A percentile compares a stretch with the other conserved stretches of the same genome.
phyloP scores from a whole-genome alignment of 306 rosid genomes.

The Bauhinia variegata region DNA sequence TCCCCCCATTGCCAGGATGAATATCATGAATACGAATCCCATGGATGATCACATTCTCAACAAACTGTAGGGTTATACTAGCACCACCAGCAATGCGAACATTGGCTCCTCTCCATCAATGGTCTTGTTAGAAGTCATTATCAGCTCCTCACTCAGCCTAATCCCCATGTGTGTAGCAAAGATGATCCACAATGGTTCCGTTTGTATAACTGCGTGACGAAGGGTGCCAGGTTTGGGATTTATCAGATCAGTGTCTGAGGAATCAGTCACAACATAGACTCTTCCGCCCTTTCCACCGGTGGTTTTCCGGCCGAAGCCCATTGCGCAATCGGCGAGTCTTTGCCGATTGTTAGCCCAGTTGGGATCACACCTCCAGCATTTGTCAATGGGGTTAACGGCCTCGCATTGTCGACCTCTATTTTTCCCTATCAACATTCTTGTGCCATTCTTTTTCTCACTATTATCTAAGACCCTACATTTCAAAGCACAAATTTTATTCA shows the following conservation, averaged over 20 bases:
- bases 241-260: conserved; percentile 41
- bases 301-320: conserved; percentile 49
- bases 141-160: conserved; percentile 45
- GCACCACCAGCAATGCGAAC: conserved; percentile 45
- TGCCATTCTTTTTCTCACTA: too few relatives aligned
- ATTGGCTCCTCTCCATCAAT: conserved; percentile 55
- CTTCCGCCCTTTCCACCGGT: conserved; percentile 45
- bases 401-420: too few relatives aligned
- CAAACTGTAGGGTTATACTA: conserved; percentile 50
- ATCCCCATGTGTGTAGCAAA: conserved; percentile 47
- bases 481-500: too few relatives aligned
- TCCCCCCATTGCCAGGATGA: conserved; percentile 28
- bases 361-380: conserved; percentile 57
- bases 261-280: conserved; percentile 40
- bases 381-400: conserved; percentile 50
- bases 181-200: conserved; percentile 50
- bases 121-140: conserved; percentile 47
- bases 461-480: too few relatives aligned
- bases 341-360: conserved; percentile 49
- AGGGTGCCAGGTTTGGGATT: conserved; percentile 54
- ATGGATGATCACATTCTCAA: conserved; percentile 48
- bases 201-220: conserved; percentile 46
- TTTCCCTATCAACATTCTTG: too few relatives aligned
- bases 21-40: not conserved
- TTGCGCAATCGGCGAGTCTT: conserved; percentile 39